Evolutionary conservation across 2,329 filamentous ascomycete genomes (phyloP).

Genomic region (Helotiales sp.): DNA sequence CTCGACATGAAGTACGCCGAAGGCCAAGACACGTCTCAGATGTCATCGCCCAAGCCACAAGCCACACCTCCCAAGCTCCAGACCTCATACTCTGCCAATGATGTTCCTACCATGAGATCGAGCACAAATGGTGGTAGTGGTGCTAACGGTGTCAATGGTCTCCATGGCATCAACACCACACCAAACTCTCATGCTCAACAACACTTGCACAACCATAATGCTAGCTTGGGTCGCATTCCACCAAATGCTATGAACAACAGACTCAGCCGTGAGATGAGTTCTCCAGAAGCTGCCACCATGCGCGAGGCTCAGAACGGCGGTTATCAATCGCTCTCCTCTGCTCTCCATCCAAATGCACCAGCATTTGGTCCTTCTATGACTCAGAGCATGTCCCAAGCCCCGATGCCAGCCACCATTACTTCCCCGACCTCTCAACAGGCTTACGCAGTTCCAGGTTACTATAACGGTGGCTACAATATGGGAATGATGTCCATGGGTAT

Average conservation of each 20-base stretch:
- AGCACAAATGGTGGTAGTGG: conserved; percentile 37
- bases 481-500: conserved; percentile 68
- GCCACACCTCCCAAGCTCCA: conserved; percentile 73
- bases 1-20: conserved; percentile 52
- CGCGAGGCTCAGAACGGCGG: conserved; percentile 46
- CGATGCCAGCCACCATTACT: conserved; percentile 26
- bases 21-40: conserved; percentile 32
- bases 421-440: conserved; percentile 30
- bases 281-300: conserved; percentile 27
- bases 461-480: conserved; percentile 40
- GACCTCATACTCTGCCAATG: conserved; percentile 86
- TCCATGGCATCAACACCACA: conserved; percentile 27
- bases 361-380: conserved; percentile 70
- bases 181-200: conserved; percentile 61
- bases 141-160: no score
- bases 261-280: conserved; percentile 68
- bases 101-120: conserved; percentile 79
- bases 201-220: conserved; percentile 71
- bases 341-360: conserved; percentile 76
- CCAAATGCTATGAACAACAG: conserved; percentile 64
- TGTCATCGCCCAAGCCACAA: conserved; percentile 48
- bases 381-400: conserved; percentile 34
- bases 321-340: conserved; percentile 66
- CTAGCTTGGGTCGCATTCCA: conserved; percentile 78
- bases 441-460: conserved; percentile 37